Base-by-base conservation (phyloP, 768 basidiomycete species). In the Tricholoma hemisulphureum region DNA sequence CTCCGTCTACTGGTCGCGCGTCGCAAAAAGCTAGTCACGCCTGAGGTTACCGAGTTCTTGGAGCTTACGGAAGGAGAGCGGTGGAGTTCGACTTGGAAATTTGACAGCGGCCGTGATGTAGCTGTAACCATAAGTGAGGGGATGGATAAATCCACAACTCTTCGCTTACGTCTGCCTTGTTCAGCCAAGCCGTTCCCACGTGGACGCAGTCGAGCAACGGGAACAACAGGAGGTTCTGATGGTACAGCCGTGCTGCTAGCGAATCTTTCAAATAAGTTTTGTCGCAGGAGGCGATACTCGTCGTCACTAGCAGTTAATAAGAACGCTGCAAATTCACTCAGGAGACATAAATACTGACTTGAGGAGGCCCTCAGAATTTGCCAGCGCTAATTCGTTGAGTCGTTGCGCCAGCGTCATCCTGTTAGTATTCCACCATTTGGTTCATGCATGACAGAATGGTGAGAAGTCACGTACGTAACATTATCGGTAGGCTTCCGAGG, bases 261-360 rank as follows among this genome's bases (percentile, higher is more conserved):
- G 65, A 91, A 84, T 53, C 92, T 83, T 68, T 93, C 89, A 63
- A 94, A 93, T 35, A 94, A 77, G 66, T 87, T 91, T 70, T 92
- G 91, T 43, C 92, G 85, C 11, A 94, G 80, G 41, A 93, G 70
- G 51, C 91, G 85, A 69, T 93, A 93, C 68, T 92, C 92, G 63
- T 93, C 89, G 71, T 93, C 89, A 67, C 92, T 93, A 58, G 31
- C 64, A 31, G 52, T 31, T 57, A 46, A 3, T 56, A 11, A 26
- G 23, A 13, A 51, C 34, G n/a, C 21, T 18, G 6, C 24, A 37
- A 20, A 53, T 23, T 8, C 9, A 13, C 29, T 55, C 21, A 46
- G n/a, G 20, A 43, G 13, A 52, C 55, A 14, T 20, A 51, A 39
- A 51, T 54, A 60, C 85, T 65, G 68, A 89, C 90, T 84, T 84